A percentile compares a stretch with the other conserved stretches of the same genome.
These are phyloP conservation scores for Neocatenulostroma microsporum DNA, from an alignment of 2,329 filamentous ascomycete species.

Conservation along the genomic window DNA sequence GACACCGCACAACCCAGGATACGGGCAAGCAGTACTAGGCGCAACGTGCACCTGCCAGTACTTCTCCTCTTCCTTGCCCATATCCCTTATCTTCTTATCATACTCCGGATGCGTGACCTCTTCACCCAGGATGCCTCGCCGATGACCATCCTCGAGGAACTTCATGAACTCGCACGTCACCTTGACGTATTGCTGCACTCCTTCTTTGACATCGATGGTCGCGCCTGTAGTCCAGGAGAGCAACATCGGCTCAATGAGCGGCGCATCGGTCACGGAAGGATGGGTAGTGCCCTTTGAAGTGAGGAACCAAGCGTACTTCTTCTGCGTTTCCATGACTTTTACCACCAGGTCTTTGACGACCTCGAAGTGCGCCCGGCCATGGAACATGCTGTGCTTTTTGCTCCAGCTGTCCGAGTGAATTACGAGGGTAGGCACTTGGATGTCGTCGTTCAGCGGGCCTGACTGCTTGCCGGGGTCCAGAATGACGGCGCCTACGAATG, in stretches of 20 bases:
- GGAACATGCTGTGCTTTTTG: slow-evolving; percentile 48
- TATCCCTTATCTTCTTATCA: slow-evolving; percentile 18
- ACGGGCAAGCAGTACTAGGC: slow-evolving; percentile 21
- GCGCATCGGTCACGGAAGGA: slow-evolving; percentile 59
- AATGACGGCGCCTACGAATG: slow-evolving; percentile 51
- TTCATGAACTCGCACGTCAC: slow-evolving; percentile 51
- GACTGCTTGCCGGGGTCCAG: slow-evolving; percentile 59
- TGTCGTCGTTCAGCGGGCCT: slow-evolving; percentile 52
- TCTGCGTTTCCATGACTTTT: slow-evolving; percentile 46
- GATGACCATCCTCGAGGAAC: slow-evolving; percentile 38
- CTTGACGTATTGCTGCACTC: slow-evolving; percentile 53
- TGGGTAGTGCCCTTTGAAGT: slow-evolving; percentile 41
- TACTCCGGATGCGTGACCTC: slow-evolving; percentile 36
- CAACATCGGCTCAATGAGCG: slow-evolving; percentile 54
- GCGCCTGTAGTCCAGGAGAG: slow-evolving; percentile 56
- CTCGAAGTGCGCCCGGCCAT: slow-evolving; percentile 56
- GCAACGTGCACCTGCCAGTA: slow-evolving; percentile 39
- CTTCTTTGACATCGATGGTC: slow-evolving; percentile 48
- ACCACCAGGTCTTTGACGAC: slow-evolving; percentile 52
- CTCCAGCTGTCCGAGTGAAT: slow-evolving; percentile 61
- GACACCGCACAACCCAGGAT: slow-evolving; percentile 15
- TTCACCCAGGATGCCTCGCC: slow-evolving; percentile 44
- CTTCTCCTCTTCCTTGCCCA: slow-evolving; percentile 19
- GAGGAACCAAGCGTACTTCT: slow-evolving; percentile 39
- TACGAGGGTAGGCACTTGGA: slow-evolving; percentile 52